Evolutionary conservation across 1,284 basidiomycete genomes (phyloP).

Genomic region (Garcileccinum viscosum): DNA sequence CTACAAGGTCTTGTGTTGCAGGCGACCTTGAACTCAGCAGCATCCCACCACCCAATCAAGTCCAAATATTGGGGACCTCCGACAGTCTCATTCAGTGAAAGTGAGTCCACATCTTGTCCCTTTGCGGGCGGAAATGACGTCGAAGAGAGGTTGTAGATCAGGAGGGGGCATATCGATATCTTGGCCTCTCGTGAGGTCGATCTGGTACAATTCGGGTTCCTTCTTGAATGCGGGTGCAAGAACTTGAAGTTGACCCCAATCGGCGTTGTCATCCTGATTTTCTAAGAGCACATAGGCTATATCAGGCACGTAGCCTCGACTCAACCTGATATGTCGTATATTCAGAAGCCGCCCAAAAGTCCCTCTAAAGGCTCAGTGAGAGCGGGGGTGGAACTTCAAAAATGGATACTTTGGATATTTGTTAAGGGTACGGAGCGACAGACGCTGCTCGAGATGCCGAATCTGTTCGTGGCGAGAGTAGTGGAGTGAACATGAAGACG

Average conservation of each 20-base stretch:
- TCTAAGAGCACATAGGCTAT: neutral
- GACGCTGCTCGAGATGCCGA: neutral
- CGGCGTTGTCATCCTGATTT: neutral
- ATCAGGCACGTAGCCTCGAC: neutral
- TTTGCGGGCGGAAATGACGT: neutral
- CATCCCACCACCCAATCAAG: neutral
- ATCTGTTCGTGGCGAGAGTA: neutral
- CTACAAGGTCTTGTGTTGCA: neutral
- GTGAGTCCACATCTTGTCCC: neutral
- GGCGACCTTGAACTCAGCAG: neutral
- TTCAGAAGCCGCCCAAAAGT: neutral
- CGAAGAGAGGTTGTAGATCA: neutral
- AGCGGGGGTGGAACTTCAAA: neutral
- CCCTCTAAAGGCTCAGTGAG: neutral
- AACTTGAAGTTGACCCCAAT: neutral
- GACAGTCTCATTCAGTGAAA: neutral
- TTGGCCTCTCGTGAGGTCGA: neutral
- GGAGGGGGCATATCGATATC: neutral
- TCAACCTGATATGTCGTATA: neutral
- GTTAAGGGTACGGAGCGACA: slow-evolving; percentile 2
- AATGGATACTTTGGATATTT: neutral
- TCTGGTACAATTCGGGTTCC: neutral
- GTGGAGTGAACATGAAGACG: neutral
- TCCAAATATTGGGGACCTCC: neutral
- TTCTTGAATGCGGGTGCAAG: neutral